phyloP scores from a whole-genome alignment of 192 early-diverging fungal genomes.

The Gamsiella multidivaricata region DNA sequence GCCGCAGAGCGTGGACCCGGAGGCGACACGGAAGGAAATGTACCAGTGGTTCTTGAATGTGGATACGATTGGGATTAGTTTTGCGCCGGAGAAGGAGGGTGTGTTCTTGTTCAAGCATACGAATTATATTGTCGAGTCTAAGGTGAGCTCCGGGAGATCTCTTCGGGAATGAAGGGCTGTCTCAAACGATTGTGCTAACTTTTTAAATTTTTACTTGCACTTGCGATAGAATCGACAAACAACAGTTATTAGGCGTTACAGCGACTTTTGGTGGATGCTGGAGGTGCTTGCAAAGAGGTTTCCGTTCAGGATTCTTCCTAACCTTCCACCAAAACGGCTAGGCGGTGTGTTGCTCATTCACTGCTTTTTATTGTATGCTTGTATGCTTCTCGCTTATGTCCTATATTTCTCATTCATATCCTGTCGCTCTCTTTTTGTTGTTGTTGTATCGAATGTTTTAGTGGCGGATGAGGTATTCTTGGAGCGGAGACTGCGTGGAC shows the following conservation, averaged over 20 bases:
- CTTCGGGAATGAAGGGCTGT: too few relatives aligned
- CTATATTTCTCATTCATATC: neutral
- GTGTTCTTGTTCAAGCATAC: constrained; percentile 83
- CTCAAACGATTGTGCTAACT: too few relatives aligned
- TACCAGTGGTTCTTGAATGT: constrained; percentile 67
- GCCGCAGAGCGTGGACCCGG: constrained; percentile 26
- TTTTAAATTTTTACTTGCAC: neutral
- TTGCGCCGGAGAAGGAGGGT: constrained; percentile 64
- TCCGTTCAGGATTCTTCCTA: constrained; percentile 83
- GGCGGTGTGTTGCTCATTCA: constrained; percentile 60
- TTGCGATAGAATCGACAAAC: constrained; percentile 50
- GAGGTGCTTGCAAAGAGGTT: constrained; percentile 83
- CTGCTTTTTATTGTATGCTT: neutral
- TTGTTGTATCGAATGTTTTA: too few relatives aligned
- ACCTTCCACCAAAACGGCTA: constrained; percentile 90
- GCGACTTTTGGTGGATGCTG: constrained; percentile 91
- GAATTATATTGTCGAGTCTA: constrained; percentile 85
- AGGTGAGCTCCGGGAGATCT: too few relatives aligned
- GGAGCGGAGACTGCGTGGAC: constrained; percentile 74
- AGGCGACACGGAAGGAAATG: constrained; percentile 41
- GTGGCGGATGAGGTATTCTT: constrained; percentile 74
- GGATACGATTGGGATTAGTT: constrained; percentile 65
- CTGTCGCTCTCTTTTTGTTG: neutral
- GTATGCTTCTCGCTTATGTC: neutral
- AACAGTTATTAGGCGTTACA: constrained; percentile 84